phyloP scores from a whole-genome alignment of 129 eudicot species.

The Dittrichia graveolens region DNA sequence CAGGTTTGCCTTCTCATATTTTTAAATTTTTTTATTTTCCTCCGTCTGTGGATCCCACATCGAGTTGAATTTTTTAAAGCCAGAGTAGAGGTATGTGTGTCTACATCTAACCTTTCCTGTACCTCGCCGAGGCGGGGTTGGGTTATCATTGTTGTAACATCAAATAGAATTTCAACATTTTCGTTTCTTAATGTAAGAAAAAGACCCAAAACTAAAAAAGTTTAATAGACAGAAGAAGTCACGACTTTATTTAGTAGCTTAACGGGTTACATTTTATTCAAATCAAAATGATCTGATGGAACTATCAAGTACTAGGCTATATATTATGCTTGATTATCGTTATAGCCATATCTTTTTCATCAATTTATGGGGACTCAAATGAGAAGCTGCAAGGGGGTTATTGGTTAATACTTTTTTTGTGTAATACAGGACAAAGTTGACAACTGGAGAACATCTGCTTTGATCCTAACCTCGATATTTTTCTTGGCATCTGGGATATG shows the following conservation, averaged over 20 bases:
- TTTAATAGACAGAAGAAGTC: neutral
- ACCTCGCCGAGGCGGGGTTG: no score
- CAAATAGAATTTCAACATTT: neutral
- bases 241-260: neutral
- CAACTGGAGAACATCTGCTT: constrained; percentile 74
- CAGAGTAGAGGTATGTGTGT: no score
- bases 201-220: neutral
- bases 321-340: neutral
- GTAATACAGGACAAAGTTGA: constrained; percentile 60
- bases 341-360: neutral
- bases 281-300: neutral
- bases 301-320: neutral
- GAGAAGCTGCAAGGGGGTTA: neutral
- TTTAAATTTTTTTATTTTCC: neutral
- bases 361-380: neutral
- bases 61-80: neutral
- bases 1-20: constrained; percentile 51
- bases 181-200: neutral
- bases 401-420: neutral
- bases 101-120: no score
- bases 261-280: neutral
- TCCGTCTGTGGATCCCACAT: constrained; percentile 6
- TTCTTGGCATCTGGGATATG: constrained; percentile 73
- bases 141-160: no score
- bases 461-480: constrained; percentile 57